Evolutionary conservation across 2,329 filamentous ascomycete species (phyloP), one percentile per base, ranked within the genome.

Genomic region (Biscogniauxia mediterranea): DNA sequence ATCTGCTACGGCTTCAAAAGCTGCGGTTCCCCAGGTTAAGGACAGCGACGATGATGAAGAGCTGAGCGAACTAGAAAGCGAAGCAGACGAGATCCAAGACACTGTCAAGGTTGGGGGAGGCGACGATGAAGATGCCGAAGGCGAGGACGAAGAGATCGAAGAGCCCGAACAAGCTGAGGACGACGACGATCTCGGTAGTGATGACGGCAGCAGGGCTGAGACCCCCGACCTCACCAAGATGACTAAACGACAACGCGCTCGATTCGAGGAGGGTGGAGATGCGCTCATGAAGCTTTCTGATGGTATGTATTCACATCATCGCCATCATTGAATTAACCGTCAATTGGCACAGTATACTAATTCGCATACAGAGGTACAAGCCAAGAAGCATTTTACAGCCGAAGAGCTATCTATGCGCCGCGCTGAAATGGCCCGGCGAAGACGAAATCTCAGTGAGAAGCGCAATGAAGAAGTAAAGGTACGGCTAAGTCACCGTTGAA

Each of bases 381-480:
- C 80, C 1, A 87, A 87, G 74, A 86, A 86, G 71, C 76, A 80
- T 25, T 86, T 87, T 56, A 87, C 85, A 2, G 84, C 84, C 1
- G 85, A 87, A 68, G 85, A 87, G 65, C 71, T 86, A 11, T 86
- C 84, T 23, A 87, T 87, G 85, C 79, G 85, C 13, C 79, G 85
- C 5, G 81, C 84, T 50, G 85, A 87, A 69, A 87, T 87, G 85
- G 85, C 85, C 2, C 82, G 85, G 25, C 80, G 85, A 53, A 78
- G 85, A 61, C 81, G 85, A 53, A 87, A 87, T 67, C 78, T 87
- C n/a, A 86, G 84, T 68, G 85, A 87, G 65, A 87, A 87, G 75
- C 83, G 85, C 55, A 87, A 84, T 63, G 85, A 87, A 63, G 85
- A 87, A 75, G 84, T 87, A 73, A 87, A 86, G 81, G 84, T 83